phyloP scores from a whole-genome alignment of 768 basidiomycete genomes.

The Goffeauzyma gilvescens region DNA sequence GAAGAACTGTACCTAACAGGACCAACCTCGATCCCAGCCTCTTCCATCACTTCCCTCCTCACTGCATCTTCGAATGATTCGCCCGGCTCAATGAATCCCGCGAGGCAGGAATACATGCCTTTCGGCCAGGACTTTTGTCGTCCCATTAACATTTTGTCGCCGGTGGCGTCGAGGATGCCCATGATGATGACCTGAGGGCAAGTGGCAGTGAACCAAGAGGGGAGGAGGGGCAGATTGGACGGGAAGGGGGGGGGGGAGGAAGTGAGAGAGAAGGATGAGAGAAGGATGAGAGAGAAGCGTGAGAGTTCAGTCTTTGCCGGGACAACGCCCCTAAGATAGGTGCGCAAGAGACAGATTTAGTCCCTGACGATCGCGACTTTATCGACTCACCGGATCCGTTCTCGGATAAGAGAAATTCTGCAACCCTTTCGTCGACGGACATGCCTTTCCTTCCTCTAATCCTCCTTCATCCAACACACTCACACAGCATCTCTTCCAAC shows the following conservation, averaged over 20 bases:
- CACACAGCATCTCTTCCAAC: constrained; percentile 79
- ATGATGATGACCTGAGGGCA: constrained; percentile 90
- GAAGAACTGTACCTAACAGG: constrained; percentile 46
- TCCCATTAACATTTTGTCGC: constrained; percentile 70
- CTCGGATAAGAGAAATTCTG: constrained; percentile 50
- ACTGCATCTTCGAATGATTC: constrained; percentile 91
- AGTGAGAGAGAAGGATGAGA: no score
- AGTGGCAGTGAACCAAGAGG: no score
- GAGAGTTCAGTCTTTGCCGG: neutral
- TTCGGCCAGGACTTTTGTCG: constrained; percentile 37
- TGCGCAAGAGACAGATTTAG: no score
- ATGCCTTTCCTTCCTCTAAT: constrained; percentile 40
- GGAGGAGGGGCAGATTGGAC: no score
- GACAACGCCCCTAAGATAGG: neutral
- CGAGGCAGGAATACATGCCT: constrained; percentile 55
- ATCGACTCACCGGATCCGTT: constrained; percentile 24
- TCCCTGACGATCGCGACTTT: no score
- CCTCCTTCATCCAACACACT: constrained; percentile 26
- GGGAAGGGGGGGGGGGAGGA: no score
- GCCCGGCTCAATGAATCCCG: constrained; percentile 85
- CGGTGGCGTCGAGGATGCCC: constrained; percentile 58
- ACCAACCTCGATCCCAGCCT: constrained; percentile 75
- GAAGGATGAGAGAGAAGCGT: constrained; percentile 61
- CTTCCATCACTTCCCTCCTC: constrained; percentile 81
- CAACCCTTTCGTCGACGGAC: constrained; percentile 55